Conservation (phyloP, 2,329 filamentous ascomycete species). For the Ilyonectria mors-panacis region DNA sequence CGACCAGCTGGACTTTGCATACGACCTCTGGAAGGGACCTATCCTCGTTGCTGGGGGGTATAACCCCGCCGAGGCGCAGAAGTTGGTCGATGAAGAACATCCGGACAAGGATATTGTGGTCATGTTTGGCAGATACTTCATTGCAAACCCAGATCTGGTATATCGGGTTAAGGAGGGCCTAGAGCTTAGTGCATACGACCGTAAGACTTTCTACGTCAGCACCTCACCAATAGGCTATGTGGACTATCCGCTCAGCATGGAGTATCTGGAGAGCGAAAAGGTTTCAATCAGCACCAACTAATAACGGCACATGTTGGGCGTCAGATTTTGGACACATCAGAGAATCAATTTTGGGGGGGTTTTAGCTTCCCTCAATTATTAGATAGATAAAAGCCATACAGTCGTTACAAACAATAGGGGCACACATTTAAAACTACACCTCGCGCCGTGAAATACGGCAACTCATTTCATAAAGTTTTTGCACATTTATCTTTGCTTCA, state of each 20-base stretch:
- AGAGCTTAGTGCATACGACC: conserved; percentile 44
- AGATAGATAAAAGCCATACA: too few relatives aligned
- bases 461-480: too few relatives aligned
- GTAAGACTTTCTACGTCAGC: conserved; percentile 47
- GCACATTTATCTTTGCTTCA: too few relatives aligned
- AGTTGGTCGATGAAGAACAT: conserved; percentile 50
- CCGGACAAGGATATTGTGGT: conserved; percentile 52
- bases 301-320: too few relatives aligned
- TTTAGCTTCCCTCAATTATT: too few relatives aligned
- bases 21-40: conserved; percentile 51
- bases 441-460: too few relatives aligned
- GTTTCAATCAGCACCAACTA: not conserved
- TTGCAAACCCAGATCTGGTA: conserved; percentile 49
- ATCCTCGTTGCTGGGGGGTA: conserved; percentile 56
- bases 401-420: too few relatives aligned
- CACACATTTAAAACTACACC: too few relatives aligned
- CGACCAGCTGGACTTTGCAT: conserved; percentile 53
- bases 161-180: conserved; percentile 47
- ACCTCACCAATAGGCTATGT: conserved; percentile 42
- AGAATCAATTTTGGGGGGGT: too few relatives aligned
- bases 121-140: conserved; percentile 52
- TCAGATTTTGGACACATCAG: too few relatives aligned
- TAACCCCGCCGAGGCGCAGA: conserved; percentile 40
- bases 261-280: conserved; percentile 22
- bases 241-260: conserved; percentile 49